phyloP scores from a whole-genome alignment of 2,329 filamentous ascomycete genomes.

The Phialophora expanda region DNA sequence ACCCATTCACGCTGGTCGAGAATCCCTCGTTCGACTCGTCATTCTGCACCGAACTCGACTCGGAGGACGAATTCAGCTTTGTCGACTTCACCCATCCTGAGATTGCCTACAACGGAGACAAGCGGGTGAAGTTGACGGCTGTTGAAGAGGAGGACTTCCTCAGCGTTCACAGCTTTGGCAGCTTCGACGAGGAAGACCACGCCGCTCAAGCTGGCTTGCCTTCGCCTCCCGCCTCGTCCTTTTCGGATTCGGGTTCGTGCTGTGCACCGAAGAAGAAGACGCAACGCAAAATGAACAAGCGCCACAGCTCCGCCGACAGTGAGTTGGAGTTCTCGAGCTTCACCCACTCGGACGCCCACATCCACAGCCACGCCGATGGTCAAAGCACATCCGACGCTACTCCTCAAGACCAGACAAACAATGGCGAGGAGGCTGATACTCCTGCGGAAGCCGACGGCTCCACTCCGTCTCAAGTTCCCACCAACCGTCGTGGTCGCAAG shows the following conservation, averaged over 20 bases:
- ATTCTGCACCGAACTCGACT: constrained; percentile 75
- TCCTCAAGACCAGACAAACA: constrained; percentile 52
- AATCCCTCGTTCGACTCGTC: constrained; percentile 78
- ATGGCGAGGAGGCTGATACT: constrained; percentile 53
- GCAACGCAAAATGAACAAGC: constrained; percentile 46
- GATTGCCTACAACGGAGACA: constrained; percentile 65
- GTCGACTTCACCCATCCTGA: constrained; percentile 70
- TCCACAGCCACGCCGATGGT: constrained; percentile 51
- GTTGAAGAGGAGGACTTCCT: constrained; percentile 79
- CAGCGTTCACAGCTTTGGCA: constrained; percentile 75
- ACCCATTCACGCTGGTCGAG: constrained; percentile 39
- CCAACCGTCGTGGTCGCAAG: constrained; percentile 94
- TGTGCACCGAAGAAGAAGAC: constrained; percentile 52
- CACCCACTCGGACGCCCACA: constrained; percentile 43
- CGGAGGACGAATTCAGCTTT: constrained; percentile 85
- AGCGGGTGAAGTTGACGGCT: constrained; percentile 69
- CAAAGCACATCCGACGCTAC: constrained; percentile 47
- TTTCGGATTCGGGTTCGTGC: constrained; percentile 56
- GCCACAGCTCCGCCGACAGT: constrained; percentile 41
- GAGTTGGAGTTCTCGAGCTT: constrained; percentile 43
- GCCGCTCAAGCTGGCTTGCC: constrained; percentile 67
- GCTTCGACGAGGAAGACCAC: constrained; percentile 70
- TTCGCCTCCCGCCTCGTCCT: constrained; percentile 64
- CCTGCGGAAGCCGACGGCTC: constrained; percentile 38
- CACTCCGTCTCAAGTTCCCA: constrained; percentile 52